Percentiles rank a stretch among this genome's conserved stretches.
Conservation (phyloP, 192 early-diverging fungal species). For the Physocladia obscura region DNA sequence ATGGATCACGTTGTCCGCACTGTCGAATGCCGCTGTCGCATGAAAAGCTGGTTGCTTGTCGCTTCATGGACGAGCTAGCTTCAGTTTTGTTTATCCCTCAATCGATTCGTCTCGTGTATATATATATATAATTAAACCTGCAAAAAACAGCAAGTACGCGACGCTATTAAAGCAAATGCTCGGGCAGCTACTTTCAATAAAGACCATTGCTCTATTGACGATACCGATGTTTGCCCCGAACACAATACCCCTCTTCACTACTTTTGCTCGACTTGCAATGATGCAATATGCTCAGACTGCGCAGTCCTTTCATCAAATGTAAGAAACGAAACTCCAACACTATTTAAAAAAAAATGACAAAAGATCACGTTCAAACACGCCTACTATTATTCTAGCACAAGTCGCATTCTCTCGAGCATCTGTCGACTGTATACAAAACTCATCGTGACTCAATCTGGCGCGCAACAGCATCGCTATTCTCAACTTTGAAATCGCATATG, state of each 20-base stretch:
- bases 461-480: background rate
- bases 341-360: background rate
- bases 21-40: slow-evolving; percentile 35
- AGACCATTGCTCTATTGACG: no score
- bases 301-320: slow-evolving; percentile 42
- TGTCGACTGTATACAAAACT: slow-evolving; percentile 26
- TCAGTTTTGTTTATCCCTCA: slow-evolving; percentile 24
- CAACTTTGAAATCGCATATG: background rate
- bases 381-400: no score
- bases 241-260: slow-evolving; percentile 42
- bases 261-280: slow-evolving; percentile 44
- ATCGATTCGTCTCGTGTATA: background rate
- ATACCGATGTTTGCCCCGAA: slow-evolving; percentile 12
- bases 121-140: no score
- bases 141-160: slow-evolving; percentile 13
- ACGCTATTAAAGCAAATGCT: slow-evolving; percentile 9
- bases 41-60: slow-evolving; percentile 40
- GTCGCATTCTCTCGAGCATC: slow-evolving; percentile 28
- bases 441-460: slow-evolving; percentile 1
- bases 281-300: slow-evolving; percentile 50
- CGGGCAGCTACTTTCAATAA: no score
- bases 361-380: background rate
- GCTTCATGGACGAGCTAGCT: slow-evolving; percentile 50
- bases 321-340: background rate
- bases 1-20: slow-evolving; percentile 45